A percentile compares a stretch with the other conserved stretches of the same genome.
phyloP scores from a whole-genome alignment of 805 yeast species.

The Suhomyces sp. region DNA sequence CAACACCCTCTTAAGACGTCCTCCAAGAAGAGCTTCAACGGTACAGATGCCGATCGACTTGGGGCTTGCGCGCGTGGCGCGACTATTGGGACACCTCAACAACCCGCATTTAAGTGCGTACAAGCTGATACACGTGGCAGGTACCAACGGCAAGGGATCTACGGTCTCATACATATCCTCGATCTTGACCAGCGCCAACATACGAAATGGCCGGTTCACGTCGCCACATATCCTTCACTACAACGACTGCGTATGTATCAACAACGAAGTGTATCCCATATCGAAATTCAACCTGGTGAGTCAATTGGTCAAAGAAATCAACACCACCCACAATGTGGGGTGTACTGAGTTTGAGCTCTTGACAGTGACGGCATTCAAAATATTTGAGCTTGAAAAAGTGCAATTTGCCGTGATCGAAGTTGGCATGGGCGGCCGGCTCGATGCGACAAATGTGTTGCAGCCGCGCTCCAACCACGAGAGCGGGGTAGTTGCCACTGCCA shows the following conservation, averaged over 20 bases:
- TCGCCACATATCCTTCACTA: constrained; percentile 79
- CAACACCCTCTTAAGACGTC: not conserved
- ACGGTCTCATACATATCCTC: constrained; percentile 79
- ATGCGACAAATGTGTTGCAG: constrained; percentile 77
- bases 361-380: constrained; percentile 80
- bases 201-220: constrained; percentile 74
- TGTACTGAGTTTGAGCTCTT: constrained; percentile 88
- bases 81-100: constrained; percentile 45
- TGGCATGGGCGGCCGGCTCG: constrained; percentile 87
- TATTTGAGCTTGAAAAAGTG: constrained; percentile 59
- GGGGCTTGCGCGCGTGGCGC: constrained; percentile 33
- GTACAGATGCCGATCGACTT: constrained; percentile 36
- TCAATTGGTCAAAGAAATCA: constrained; percentile 36
- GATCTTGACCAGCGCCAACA: constrained; percentile 47
- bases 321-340: constrained; percentile 43
- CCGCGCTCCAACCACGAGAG: constrained; percentile 16
- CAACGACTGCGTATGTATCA: constrained; percentile 72
- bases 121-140: constrained; percentile 85
- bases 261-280: constrained; percentile 53
- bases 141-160: constrained; percentile 96
- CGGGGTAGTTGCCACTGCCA: constrained; percentile 62
- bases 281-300: constrained; percentile 46
- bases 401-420: constrained; percentile 87
- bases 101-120: constrained; percentile 61
- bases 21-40: not conserved